Evolutionary conservation across 352 stramenopile species (phyloP), one percentile per base, ranked within the genome.

Genomic region (Globisporangium radiosum): DNA sequence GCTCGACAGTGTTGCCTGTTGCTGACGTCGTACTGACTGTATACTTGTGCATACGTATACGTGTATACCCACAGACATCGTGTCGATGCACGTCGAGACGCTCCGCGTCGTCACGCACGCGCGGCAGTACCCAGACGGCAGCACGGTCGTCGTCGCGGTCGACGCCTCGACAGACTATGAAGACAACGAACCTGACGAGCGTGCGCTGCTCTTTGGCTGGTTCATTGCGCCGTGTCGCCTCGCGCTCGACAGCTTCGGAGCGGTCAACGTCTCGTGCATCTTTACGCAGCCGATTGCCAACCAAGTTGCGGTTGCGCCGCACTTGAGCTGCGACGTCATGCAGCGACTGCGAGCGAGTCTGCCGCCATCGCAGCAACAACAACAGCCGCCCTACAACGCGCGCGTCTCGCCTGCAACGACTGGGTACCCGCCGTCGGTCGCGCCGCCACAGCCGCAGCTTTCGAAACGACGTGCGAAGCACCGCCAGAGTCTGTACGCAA

Each of bases 231-330:
- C 76, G 4, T 74, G 73, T 48, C 63, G 52, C 25, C 58, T 69
- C n/a, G 25, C 25, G 25, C 63, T 70, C 45, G 66, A 73, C 15
- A 67, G 69, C 0, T 45, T 66, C 10, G 67, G 57, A 3, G 61
- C 66, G 0, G 66, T 87, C 25, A 87, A 74, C 45, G 74, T 84
- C 14, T 85, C 78, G n/a, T 85, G 76, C 47, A 81, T 87, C 56
- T 63, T 76, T 8, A 49, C 71, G 13, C 70, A 85, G 55, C 60
- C 59, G 9, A 17, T 59, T n/a, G 56, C 69, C 15, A 78, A 68
- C 54, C 64, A 79, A 40, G 52, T 52, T 19, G 55, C 54, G 9
- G 38, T 19, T 5, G 60, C 67, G 1, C 37, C 61, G 51, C 81
- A 85, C 57, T 47, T 84, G 49, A 87, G 80, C 19, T 68, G 69